Evolutionary conservation across 129 eudicot species (phyloP), one percentile per base, ranked within the genome.

Genomic region (Apium graveolens): DNA sequence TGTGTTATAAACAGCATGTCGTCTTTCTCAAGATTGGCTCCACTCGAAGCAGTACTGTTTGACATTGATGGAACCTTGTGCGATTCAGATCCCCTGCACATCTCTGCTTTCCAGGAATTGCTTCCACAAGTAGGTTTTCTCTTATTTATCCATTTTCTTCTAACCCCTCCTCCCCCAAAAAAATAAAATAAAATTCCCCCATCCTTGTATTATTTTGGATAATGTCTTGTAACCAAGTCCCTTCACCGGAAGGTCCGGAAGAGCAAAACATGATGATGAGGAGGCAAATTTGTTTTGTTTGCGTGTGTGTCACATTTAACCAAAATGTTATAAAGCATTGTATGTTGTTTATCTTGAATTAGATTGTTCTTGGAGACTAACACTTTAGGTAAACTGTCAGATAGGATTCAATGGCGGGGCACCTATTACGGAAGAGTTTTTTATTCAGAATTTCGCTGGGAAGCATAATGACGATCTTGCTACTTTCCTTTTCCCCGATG

Each of bases 41-140:
- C 98, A 73, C 92, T 91, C 16, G 87, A 94, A 79, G 98, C 98
- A 46, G 97, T 94, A 37, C 68, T 94, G 27, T 94, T 94, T 60
- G 98, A 94, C 51, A 84, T 94, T 70, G 98, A 94, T 83, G 98
- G 98, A 85, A 94, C 98, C 29, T 85, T 94, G 24, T 94, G 97
- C 55, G 97, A 94, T 84, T 81, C 98, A 44, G 98, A 94, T 84
- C 98, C 98, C 81, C 83, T 94, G 72, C 98, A 94, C 62, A 76
- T 82, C 73, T 78, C 80, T 82, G 97, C 98, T 70, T 94, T 94
- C 76, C 90, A 85, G 65, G 97, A 89, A 83, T 84, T 91, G 96
- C 97, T 94, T 89, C 91, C 38, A 78, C 97, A 91, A 97, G 98
- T 94, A 84, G 45, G 57, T 60, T 21, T 18, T 20, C 44, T 31